Base-by-base conservation (phyloP, 495 filamentous ascomycete species). In the Penicillium riverlandense region DNA sequence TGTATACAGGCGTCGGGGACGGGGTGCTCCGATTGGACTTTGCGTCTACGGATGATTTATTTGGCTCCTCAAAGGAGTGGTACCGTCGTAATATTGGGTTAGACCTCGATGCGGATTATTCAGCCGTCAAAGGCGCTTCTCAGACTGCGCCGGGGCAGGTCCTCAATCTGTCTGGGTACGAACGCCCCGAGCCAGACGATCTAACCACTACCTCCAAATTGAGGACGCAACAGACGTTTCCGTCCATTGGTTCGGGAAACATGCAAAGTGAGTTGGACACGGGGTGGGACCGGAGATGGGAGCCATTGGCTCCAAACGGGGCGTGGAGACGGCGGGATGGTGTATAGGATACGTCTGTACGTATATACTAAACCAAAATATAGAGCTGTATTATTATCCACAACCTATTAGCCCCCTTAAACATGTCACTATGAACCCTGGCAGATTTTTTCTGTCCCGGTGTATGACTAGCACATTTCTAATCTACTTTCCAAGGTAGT, bases 1-100 rank as follows among this genome's bases (percentile, higher is more conserved):
- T 83, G n/a, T 84, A 77, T 55, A 70, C 74, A 11, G 80, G 80
- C 8, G 54, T 81, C 11, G 72, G 74, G 38, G 68, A 72, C 38
- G 62, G 65, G 0, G 61, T 83, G 1, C 44, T 80, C 6, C 67
- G 74, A 15, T 57, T 84, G 2, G 75, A 78, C 35, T 73, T 83
- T 53, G 66, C 65, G 7, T 73, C 69, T 0, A 70, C 66, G 1
- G 69, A 72, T 49, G 70, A 74, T 35, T 32, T 72, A 30, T 52
- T 56, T 4, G 65, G 66, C 10, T 39, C 58, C 1, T 14, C 40
- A 8, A 46, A 52, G 11, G 45, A 49, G 10, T 73, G 69, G 69
- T 69, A 65, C 43, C 40, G 61, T 7, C 43, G 53, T n/a, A 52
- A 58, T 37, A 50, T 73, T 5, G 48, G 46, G 28, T 36, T 66